Evolutionary conservation across 1,284 basidiomycete genomes (phyloP), one percentile per base, ranked within the genome.

Genomic region (Microbotryum violaceum): DNA sequence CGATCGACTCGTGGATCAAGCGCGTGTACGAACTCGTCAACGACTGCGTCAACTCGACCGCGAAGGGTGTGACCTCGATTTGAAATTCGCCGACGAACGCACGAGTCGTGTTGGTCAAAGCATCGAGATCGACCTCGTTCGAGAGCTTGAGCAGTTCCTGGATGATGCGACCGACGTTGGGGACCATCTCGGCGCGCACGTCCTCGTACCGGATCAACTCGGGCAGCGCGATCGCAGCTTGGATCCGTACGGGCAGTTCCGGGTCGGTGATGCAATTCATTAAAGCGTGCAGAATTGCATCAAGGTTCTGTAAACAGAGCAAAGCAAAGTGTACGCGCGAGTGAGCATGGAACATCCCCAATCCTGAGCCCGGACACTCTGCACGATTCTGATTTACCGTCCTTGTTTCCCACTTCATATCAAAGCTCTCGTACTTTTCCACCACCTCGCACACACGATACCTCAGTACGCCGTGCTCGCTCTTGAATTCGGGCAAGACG

Each of bases 61-160:
- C 88, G 51, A 93, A 91, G 6, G 91, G 91, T 23, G 91, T 77
- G 6, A 94, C 79, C 77, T 94, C 88, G 2, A 83, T 83, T 70
- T 88, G 83, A 81, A 90, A 94, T 51, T 83, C 82, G 70, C 89
- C 85, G 9, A 94, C 91, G 81, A 94, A 85, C 37, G 84, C 83
- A 71, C 89, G 86, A 83, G 90, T 91, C 72, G 83, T 84, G 70
- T 78, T 71, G 70, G 89, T 91, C 55, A 94, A 79, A 51, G 89
- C 82, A 74, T 94, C 91, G 44, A 94, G 78, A 73, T 94, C 91
- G 44, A 89, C 90, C 75, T 92, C 89, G 73, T 92, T 88, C 8
- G 87, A 85, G 46, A 94, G 80, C 75, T 90, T 90, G 67, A 93
- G 81, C 27, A 93, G 79, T 73, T 89, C 86, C 77, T 91, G 89